Evolutionary conservation across 495 filamentous ascomycete genomes (phyloP).

Genomic region (Podospora comata): DNA sequence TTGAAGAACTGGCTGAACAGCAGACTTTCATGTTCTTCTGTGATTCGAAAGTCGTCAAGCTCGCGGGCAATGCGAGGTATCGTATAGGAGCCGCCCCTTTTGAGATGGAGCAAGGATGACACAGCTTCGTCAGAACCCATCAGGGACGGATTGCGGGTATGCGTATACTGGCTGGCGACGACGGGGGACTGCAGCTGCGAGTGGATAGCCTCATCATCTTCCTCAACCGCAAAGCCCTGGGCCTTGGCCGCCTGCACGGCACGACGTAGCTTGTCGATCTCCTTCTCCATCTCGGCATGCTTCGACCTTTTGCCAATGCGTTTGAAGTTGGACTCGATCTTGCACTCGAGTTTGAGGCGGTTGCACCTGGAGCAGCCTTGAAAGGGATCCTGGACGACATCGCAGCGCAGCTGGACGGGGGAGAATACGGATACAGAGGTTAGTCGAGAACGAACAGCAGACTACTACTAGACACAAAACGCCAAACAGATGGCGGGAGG

Average conservation of each 20-base stretch:
- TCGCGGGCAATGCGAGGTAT: constrained; percentile 50
- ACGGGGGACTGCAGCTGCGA: constrained; percentile 55
- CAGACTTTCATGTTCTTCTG: constrained; percentile 66
- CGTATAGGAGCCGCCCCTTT: constrained; percentile 54
- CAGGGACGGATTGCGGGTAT: constrained; percentile 53
- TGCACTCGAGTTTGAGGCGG: constrained; percentile 81
- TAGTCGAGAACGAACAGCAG: constrained; percentile 7
- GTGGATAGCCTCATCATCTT: constrained; percentile 48
- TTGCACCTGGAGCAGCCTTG: constrained; percentile 77
- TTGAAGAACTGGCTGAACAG: constrained; percentile 80
- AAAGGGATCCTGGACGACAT: constrained; percentile 85
- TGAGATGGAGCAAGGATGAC: constrained; percentile 74
- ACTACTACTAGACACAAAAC: neutral
- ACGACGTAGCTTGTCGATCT: constrained; percentile 58
- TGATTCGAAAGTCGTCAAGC: constrained; percentile 71
- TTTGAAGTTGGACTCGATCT: constrained; percentile 93
- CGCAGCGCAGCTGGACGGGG: constrained; percentile 65
- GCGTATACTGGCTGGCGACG: constrained; percentile 55
- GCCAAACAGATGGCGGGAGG: neutral
- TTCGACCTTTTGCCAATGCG: constrained; percentile 85
- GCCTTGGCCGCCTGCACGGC: constrained; percentile 47
- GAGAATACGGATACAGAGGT: neutral
- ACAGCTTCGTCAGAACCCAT: constrained; percentile 85
- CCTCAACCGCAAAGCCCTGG: constrained; percentile 50
- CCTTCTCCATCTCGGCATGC: constrained; percentile 90